Conservation (phyloP, 176 grass and related monocot genomes). For the Puya raimondii region DNA sequence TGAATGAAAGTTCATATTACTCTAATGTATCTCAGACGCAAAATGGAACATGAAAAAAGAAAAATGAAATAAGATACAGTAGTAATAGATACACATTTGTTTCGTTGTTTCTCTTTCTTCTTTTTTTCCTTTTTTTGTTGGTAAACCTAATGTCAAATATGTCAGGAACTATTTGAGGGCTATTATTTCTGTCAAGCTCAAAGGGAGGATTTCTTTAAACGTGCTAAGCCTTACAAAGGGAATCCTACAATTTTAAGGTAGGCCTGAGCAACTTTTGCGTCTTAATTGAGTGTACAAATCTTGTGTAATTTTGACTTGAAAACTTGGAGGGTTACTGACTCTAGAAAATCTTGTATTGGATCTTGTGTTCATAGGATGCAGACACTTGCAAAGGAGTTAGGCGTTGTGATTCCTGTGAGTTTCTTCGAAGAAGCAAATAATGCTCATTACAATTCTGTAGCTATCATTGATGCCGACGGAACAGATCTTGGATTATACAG, state of each 20-base stretch:
- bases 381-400: conserved; percentile 79
- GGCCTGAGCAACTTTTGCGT: neutral
- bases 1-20: no score
- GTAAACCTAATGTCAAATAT: neutral
- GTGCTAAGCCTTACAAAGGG: conserved; percentile 80
- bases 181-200: conserved; percentile 98
- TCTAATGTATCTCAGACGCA: no score
- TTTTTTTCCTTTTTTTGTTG: no score
- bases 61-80: neutral
- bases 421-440: conserved; percentile 96
- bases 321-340: neutral
- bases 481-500: conserved; percentile 88
- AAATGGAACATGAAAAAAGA: no score
- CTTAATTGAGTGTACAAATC: neutral
- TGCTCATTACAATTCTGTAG: conserved; percentile 97
- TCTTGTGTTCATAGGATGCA: conserved; percentile 58
- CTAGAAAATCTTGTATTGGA: conserved; percentile 1
- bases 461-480: conserved; percentile 84
- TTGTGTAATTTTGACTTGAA: conserved; percentile 7
- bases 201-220: conserved; percentile 71
- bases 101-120: conserved; percentile 9
- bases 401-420: conserved; percentile 79
- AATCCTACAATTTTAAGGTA: conserved; percentile 90
- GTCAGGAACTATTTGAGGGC: conserved; percentile 88
- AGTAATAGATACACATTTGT: neutral